Evolutionary conservation across 2,329 filamentous ascomycete species (phyloP).

Genomic region (Xylariaceae sp.): DNA sequence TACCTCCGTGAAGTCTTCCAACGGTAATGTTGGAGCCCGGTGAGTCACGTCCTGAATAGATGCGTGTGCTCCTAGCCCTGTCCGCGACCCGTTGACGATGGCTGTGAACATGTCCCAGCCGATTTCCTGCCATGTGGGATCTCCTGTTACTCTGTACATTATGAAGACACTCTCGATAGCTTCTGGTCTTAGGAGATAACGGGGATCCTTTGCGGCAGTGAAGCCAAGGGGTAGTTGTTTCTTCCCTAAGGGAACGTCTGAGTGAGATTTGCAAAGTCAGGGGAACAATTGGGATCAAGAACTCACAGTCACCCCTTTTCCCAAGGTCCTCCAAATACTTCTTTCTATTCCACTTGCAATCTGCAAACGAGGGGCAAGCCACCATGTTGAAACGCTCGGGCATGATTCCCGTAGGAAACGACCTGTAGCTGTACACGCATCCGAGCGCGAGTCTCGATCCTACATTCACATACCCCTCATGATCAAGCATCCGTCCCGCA

Average conservation of each 20-base stretch:
- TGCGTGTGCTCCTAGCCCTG: constrained; percentile 26
- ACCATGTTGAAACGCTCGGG: constrained; percentile 54
- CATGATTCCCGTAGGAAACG: constrained; percentile 54
- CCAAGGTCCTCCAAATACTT: constrained; percentile 21
- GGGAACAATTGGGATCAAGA: too few relatives aligned
- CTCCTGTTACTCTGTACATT: constrained; percentile 31
- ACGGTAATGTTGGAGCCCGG: constrained; percentile 38
- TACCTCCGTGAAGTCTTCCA: constrained; percentile 41
- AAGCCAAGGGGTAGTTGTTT: constrained; percentile 45
- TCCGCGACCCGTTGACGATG: constrained; percentile 26
- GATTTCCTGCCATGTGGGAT: constrained; percentile 26
- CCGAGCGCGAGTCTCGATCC: constrained; percentile 56
- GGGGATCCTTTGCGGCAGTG: constrained; percentile 43
- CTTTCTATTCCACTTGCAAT: constrained; percentile 30
- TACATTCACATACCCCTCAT: constrained; percentile 48
- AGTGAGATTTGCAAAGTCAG: background rate
- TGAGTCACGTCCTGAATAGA: constrained; percentile 37
- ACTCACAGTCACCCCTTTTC: constrained; percentile 26
- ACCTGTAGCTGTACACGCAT: constrained; percentile 58
- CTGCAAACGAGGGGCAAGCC: constrained; percentile 34
- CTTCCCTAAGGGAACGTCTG: constrained; percentile 23
- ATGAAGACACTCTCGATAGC: constrained; percentile 34
- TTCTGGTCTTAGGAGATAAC: constrained; percentile 33
- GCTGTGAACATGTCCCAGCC: constrained; percentile 33
- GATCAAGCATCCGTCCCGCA: constrained; percentile 56